Evolutionary conservation across 2,329 filamentous ascomycete species (phyloP), one percentile per base, ranked within the genome.

Genomic region (Cercospora sojina): DNA sequence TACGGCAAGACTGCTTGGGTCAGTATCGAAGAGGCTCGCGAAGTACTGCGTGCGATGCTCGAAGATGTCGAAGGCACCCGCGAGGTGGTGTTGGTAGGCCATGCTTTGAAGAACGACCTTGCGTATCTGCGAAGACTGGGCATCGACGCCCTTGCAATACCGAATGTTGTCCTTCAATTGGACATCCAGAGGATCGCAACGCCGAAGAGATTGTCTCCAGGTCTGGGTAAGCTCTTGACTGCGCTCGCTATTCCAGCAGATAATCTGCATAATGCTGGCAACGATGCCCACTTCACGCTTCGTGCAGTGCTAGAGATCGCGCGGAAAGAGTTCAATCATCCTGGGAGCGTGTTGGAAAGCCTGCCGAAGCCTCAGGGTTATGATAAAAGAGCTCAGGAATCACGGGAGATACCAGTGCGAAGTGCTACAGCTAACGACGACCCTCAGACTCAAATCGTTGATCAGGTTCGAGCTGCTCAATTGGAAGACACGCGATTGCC

Each of bases 71-170:
- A 55, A 38, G 41, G 41, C n/a, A 35, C 31, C 25, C 35, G 43
- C 20, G 88, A 87, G 35, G 79, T 97, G 49, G 82, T 96, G n/a
- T 82, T 98, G 8, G 87, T 97, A 2, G 95, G 92, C n/a, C 93
- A 97, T 74, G 89, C 90, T 67, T 78, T 90, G 12, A 74, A 79
- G 1, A 78, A 83, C 9, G 95, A 98, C 73, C 80, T 96, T 64
- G 79, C 80, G 0, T 92, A 90, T 74, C 83, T 97, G 8, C 78
- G 81, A 2, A 79, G 80, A 2, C 75, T 94, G 16, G 88, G 88
- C 10, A 89, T 90, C 73, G 83, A 90, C 57, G 75, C 88, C 1
- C 74, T 79, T 59, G 79, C 81, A 12, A 78, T 87, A 5, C 76
- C 79, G 1, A 86, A 85, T 62, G 80, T 92, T 20, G 69, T 87